A percentile compares a stretch with the other conserved stretches of the same genome.
Evolutionary conservation across 2,329 filamentous ascomycete genomes (phyloP).

Genomic region (Ilyonectria robusta): DNA sequence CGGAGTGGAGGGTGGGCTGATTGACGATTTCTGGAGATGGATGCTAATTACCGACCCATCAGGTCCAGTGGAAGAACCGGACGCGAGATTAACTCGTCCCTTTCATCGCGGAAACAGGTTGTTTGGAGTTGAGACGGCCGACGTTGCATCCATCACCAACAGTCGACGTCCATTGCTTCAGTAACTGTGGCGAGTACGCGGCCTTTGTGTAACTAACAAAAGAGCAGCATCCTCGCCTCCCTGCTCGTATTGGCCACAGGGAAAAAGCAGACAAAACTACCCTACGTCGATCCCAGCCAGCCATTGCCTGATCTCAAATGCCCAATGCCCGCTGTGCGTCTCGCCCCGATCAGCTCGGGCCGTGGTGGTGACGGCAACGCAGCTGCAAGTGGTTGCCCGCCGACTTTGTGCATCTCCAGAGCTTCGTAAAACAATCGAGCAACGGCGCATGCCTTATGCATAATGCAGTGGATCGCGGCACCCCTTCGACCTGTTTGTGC

Average conservation of each 20-base stretch:
- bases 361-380: constrained; percentile 14
- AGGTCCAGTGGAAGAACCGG: not conserved
- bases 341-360: not conserved
- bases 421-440: constrained; percentile 15
- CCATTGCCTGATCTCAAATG: constrained; percentile 11
- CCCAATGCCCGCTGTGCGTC: not conserved
- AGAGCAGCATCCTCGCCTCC: not conserved
- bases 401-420: not conserved
- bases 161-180: not conserved
- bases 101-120: constrained; percentile 3
- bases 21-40: not conserved
- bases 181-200: not conserved
- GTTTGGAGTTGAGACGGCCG: constrained; percentile 7
- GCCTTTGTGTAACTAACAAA: not conserved
- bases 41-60: not conserved
- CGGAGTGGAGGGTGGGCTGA: not conserved
- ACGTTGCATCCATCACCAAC: constrained; percentile 20
- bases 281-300: not conserved
- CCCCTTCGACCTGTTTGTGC: not conserved
- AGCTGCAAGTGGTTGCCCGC: constrained; percentile 2
- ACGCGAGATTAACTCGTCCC: constrained; percentile 11
- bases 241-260: not conserved
- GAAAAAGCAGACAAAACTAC: too few species aligned
- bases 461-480: constrained; percentile 13
- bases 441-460: constrained; percentile 19